These are phyloP conservation scores for Curvularia sp. DNA, from an alignment of 2,329 filamentous ascomycete genomes.

Conservation along the genomic window DNA sequence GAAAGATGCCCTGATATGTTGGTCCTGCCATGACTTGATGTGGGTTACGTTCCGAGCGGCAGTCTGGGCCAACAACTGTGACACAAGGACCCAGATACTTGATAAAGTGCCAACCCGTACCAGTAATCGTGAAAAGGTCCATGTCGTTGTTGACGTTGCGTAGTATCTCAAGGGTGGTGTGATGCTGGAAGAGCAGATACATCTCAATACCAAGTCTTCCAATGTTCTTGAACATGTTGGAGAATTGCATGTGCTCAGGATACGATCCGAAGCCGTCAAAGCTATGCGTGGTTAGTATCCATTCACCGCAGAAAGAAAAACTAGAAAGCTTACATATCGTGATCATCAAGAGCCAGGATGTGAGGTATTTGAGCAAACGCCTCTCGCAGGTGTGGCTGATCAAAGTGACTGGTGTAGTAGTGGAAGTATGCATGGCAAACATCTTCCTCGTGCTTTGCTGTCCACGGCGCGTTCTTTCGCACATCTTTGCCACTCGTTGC, in stretches of 20 bases:
- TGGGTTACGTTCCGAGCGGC: conserved; percentile 87
- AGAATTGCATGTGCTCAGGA: conserved; percentile 97
- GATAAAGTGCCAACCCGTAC: conserved; percentile 98
- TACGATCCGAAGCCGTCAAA: conserved; percentile 98
- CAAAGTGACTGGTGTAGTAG: conserved; percentile 98
- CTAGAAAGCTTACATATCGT: conserved; percentile 82
- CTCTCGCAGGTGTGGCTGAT: conserved; percentile 92
- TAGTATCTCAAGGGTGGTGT: conserved; percentile 92
- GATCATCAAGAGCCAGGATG: conserved; percentile 90
- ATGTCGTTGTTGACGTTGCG: conserved; percentile 86
- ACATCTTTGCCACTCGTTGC: conserved; percentile 92
- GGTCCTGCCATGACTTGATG: conserved; percentile 93
- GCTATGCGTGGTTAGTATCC: conserved; percentile 54
- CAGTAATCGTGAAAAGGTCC: conserved; percentile 95
- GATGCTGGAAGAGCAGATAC: conserved; percentile 98
- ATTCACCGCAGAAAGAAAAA: background rate
- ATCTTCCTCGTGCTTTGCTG: conserved; percentile 92
- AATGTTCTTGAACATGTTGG: conserved; percentile 97
- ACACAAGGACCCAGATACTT: conserved; percentile 94
- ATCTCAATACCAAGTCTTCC: conserved; percentile 94
- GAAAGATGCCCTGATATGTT: conserved; percentile 96
- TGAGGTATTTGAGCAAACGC: conserved; percentile 98
- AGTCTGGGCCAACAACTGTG: conserved; percentile 87
- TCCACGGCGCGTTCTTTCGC: conserved; percentile 89
- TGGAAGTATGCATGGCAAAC: conserved; percentile 97